Evolutionary conservation across 2,329 filamentous ascomycete genomes (phyloP).

Genomic region (Aspergillus novofumigatus): DNA sequence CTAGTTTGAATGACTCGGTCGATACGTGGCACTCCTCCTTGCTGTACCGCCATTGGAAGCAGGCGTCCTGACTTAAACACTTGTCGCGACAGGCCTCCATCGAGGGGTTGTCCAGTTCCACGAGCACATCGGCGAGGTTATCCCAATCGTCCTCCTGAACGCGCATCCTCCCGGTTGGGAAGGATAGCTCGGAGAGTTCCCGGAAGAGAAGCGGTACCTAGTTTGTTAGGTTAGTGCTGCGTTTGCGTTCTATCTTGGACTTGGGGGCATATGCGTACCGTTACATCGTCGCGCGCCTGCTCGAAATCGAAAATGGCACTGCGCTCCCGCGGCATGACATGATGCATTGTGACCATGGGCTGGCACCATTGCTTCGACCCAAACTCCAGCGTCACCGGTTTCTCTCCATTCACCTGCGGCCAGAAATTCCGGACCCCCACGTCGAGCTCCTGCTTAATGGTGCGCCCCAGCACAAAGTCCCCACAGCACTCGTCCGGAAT

Average conservation of each 20-base stretch:
- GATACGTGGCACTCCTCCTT: slow-evolving; percentile 8
- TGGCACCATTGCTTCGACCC: slow-evolving; percentile 50
- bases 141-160: slow-evolving; percentile 49
- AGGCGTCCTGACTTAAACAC: slow-evolving; percentile 38
- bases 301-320: slow-evolving; percentile 52
- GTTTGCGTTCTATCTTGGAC: too few relatives aligned
- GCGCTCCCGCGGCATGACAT: slow-evolving; percentile 52
- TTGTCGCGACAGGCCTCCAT: slow-evolving; percentile 48
- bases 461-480: slow-evolving; percentile 48
- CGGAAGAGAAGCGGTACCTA: slow-evolving; percentile 45
- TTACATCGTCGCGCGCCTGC: slow-evolving; percentile 35
- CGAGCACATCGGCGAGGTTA: slow-evolving; percentile 47
- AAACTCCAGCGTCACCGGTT: slow-evolving; percentile 49
- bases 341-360: slow-evolving; percentile 56
- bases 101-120: slow-evolving; percentile 34
- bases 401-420: slow-evolving; percentile 55
- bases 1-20: slow-evolving; percentile 10
- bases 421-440: slow-evolving; percentile 41
- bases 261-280: neutral
- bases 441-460: slow-evolving; percentile 45
- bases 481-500: slow-evolving; percentile 48
- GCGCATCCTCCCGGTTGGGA: slow-evolving; percentile 40
- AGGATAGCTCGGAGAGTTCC: slow-evolving; percentile 50
- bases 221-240: neutral
- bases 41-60: slow-evolving; percentile 32